Conservation (phyloP, 345 rosid genomes). For the Eucalyptus tenuipes region DNA sequence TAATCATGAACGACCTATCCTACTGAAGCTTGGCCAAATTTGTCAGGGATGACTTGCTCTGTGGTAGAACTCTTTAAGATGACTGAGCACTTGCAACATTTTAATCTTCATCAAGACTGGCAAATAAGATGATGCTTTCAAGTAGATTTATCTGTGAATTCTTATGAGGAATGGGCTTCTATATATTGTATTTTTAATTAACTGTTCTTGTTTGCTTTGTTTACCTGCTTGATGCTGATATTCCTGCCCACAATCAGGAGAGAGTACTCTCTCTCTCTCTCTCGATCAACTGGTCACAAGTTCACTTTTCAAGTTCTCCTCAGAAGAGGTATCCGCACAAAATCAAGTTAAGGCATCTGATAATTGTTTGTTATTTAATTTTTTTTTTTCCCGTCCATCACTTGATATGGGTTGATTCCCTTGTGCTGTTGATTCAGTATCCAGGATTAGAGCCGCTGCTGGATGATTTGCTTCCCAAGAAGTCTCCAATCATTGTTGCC, state of each 20-base stretch:
- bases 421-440: constrained; percentile 27
- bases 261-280: not conserved
- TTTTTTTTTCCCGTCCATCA: not conserved
- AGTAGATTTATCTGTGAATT: not conserved
- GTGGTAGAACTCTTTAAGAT: not conserved
- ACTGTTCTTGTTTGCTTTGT: not conserved
- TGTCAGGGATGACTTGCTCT: not conserved
- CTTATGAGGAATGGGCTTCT: not conserved
- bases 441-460: constrained; percentile 85
- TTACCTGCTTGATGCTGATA: not conserved
- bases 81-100: not conserved
- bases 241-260: not conserved
- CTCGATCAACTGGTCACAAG: not conserved
- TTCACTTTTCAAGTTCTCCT: constrained; percentile 46
- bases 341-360: constrained; percentile 95
- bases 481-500: constrained; percentile 69
- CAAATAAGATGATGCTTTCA: not conserved
- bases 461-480: constrained; percentile 95
- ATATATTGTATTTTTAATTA: not conserved
- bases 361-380: not conserved
- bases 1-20: not conserved
- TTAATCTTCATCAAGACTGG: not conserved
- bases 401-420: not conserved
- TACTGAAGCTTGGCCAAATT: not conserved
- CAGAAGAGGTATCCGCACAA: constrained; percentile 85